Evolutionary conservation across 306 rosid genomes (phyloP).

Genomic region (Hippophae tibetana): DNA sequence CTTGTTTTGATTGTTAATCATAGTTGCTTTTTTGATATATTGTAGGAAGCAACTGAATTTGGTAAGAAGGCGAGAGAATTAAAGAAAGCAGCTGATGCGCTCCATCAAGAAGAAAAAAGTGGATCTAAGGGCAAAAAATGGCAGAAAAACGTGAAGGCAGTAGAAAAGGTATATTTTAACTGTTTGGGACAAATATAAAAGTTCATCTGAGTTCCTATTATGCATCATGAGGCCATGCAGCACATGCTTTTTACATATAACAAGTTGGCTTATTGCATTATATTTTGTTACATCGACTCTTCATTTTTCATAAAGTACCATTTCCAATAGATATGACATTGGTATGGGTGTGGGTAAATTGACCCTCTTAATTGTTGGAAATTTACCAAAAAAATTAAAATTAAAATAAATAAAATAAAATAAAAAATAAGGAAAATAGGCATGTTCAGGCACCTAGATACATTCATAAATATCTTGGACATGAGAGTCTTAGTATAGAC

Average conservation of each 20-base stretch:
- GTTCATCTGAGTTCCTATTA: background rate
- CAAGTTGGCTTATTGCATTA: too few relatives aligned
- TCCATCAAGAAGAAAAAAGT: conserved; percentile 85
- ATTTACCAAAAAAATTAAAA: too few relatives aligned
- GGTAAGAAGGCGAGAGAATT: conserved; percentile 86
- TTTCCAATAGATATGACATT: too few relatives aligned
- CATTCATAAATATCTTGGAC: too few relatives aligned
- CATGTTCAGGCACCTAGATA: too few relatives aligned
- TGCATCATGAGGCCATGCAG: conserved; percentile 1
- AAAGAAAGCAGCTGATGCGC: conserved; percentile 82
- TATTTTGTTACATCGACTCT: too few relatives aligned
- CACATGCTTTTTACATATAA: background rate
- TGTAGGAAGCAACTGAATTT: conserved; percentile 91
- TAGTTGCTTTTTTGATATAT: conserved; percentile 17
- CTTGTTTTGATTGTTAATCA: conserved; percentile 15
- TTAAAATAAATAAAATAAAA: too few relatives aligned
- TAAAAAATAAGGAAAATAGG: too few relatives aligned
- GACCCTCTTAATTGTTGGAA: too few relatives aligned
- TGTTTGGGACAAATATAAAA: background rate
- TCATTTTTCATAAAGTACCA: too few relatives aligned
- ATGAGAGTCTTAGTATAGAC: too few relatives aligned
- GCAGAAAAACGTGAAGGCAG: conserved; percentile 85
- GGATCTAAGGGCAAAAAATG: conserved; percentile 89
- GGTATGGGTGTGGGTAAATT: too few relatives aligned
- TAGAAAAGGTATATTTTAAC: conserved; percentile 59